Evolutionary conservation across 768 basidiomycete genomes (phyloP), one percentile per base, ranked within the genome.

Genomic region (Lanmaoa rubissima): DNA sequence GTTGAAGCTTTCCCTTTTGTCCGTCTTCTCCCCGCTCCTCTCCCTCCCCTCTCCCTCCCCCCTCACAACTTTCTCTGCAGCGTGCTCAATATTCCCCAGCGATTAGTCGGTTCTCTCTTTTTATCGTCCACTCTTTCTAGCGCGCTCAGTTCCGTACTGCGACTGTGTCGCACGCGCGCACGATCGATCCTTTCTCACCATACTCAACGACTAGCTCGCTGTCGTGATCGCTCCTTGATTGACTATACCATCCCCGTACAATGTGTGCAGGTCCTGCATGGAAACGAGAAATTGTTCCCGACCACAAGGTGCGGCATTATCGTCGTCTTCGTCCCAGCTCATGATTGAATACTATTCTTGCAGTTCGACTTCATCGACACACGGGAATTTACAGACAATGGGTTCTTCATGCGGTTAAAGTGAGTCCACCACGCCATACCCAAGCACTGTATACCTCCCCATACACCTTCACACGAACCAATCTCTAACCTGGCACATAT

Each of bases 291-390:
- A 83, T 90, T 65, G 94, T 98, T 44, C 92, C 91, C 53, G 97
- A 98, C 77, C 97, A 98, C 76, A 99, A 98, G 83, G 96, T 94
- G 59, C 53, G 79, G 59, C 39, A 31, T 31, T 43, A 53, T 26
- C 36, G 13, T 34, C 19, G n/a, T 44, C 32, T 24, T 42, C 14
- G 35, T 13, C 48, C 12, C 51, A 19, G 51, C 39, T 42, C 34
- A 34, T 12, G 12, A 57, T n/a, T 54, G 43, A 60, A 51, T 19
- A 14, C 19, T 21, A 54, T 43, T 40, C 46, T 51, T 35, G 19
- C 60, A 98, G 97, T 98, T 98, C 67, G 96, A 98, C 79, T 98
- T 98, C 68, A 82, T 99, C 68, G 94, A 98, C 74, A 88, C 90
- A 21, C 82, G 85, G 54, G 96, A 98, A 68, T 99, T 94, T 75